Base-by-base conservation (phyloP, 1,284 basidiomycete genomes). In the Testicularia cyperi region DNA sequence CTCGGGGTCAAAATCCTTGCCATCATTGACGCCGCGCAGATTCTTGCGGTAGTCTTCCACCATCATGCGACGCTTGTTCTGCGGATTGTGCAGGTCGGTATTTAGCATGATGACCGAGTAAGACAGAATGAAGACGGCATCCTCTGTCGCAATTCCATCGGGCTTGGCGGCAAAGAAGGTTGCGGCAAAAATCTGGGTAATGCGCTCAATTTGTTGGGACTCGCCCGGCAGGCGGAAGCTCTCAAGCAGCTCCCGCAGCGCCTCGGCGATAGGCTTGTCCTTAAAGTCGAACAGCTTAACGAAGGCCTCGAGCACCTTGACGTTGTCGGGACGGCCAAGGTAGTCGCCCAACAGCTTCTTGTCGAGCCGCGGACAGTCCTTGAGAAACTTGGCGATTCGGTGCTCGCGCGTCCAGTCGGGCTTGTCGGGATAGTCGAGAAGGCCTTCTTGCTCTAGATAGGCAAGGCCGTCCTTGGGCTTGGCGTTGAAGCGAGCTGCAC, bases 51-150 rank as follows among this genome's bases (percentile, higher is more conserved):
- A 99, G 69, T 97, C 95, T 38, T 95, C 91, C 52, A 95, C 83
- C 0, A 89, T 83, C 95, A 98, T 99, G 6, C 90, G 84, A 85
- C 94, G 94, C 86, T 94, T 88, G 60, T 94, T 84, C 81, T 96
- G 92, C n/a, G 94, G 92, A 76, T 90, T 97, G 77, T 97, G 94
- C 49, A 86, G 83, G 79, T 99, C 95, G 2, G 95, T 98, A 78
- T 99, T 99, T 47, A 99, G 84, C 91, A 99, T 85, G 78, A 99
- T 97, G 60, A 99, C 86, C 0, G 94, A 96, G 78, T 87, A 99
- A 0, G 94, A 85, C 20, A 99, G 79, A 3, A 99, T 88, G 78
- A 96, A 95, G 18, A 91, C 89, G 1, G 94, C 90, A 77, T 98
- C 95, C 78, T 91, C 85, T 31, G 82, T 87, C 70, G 88, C 89